Conservation (phyloP, 2,329 filamentous ascomycete species). For the Fusarium dlaminii region DNA sequence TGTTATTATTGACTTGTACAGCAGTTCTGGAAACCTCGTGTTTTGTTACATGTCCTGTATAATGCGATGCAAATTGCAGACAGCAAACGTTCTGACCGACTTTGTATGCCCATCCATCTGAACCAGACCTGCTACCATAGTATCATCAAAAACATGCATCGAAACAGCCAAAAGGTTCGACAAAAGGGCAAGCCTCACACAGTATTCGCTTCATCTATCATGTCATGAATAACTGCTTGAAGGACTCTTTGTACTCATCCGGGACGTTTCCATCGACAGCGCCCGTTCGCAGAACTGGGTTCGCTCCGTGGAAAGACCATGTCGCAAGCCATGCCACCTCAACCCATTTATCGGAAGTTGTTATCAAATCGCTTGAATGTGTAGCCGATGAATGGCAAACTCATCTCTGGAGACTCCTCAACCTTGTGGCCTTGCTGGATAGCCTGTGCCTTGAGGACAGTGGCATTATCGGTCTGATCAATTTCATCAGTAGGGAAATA, state of each 20-base stretch:
- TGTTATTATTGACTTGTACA: slow-evolving; percentile 30
- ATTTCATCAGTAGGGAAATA: slow-evolving; percentile 99
- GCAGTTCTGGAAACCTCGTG: slow-evolving; percentile 30
- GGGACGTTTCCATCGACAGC: not conserved
- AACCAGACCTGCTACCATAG: slow-evolving; percentile 18
- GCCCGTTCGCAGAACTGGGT: slow-evolving; percentile 35
- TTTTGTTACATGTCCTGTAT: slow-evolving; percentile 36
- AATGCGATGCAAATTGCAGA: slow-evolving; percentile 35
- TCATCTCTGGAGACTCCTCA: slow-evolving; percentile 92
- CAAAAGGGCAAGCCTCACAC: not conserved
- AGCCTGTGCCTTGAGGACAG: slow-evolving; percentile 84
- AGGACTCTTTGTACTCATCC: slow-evolving; percentile 4
- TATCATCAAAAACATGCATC: slow-evolving; percentile 2
- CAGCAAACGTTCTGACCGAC: slow-evolving; percentile 16
- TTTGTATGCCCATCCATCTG: slow-evolving; percentile 28
- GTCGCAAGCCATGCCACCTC: not conserved
- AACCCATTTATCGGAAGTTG: slow-evolving; percentile 64
- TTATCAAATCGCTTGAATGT: slow-evolving; percentile 94
- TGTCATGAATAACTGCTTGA: slow-evolving; percentile 2
- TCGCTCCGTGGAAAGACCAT: not conserved
- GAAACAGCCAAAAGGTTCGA: slow-evolving; percentile 6
- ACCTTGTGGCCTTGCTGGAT: slow-evolving; percentile 71
- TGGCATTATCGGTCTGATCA: slow-evolving; percentile 93
- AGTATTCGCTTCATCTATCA: not conserved
- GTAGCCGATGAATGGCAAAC: slow-evolving; percentile 75